Percentiles rank a stretch among this genome's conserved stretches.
These are phyloP conservation scores for Neonectria hederae DNA, from an alignment of 2,329 filamentous ascomycete species.

Conservation along the genomic window DNA sequence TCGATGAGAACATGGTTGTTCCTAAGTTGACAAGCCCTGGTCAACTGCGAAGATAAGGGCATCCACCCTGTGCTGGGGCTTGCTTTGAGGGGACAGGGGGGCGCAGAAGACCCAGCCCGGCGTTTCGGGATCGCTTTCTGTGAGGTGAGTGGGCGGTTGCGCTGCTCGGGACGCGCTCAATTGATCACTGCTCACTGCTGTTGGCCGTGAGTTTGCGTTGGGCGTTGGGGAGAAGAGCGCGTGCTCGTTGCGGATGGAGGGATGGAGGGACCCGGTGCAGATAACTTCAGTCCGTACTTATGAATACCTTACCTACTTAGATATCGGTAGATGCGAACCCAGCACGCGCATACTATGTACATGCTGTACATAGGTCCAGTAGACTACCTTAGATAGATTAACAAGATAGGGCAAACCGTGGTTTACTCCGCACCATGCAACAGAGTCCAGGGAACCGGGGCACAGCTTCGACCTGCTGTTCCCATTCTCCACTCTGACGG, in stretches of 20 bases:
- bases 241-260: neutral
- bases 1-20: constrained; percentile 31
- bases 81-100: constrained; percentile 11
- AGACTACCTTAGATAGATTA: neutral
- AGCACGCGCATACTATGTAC: neutral
- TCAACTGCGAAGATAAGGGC: constrained; percentile 23
- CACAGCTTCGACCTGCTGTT: constrained; percentile 10
- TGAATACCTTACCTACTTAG: too few relatives aligned
- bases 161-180: neutral
- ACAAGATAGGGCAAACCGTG: constrained; percentile 3
- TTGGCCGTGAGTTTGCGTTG: constrained; percentile 1
- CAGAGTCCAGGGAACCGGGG: constrained; percentile 16
- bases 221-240: neutral
- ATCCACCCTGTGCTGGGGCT: constrained; percentile 23
- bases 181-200: neutral
- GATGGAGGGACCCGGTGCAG: neutral
- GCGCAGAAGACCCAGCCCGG: constrained; percentile 22
- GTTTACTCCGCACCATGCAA: constrained; percentile 3
- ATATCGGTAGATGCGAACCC: neutral
- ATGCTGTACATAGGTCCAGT: too few relatives aligned
- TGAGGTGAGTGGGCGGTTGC: neutral
- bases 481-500: constrained; percentile 33
- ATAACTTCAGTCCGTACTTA: neutral
- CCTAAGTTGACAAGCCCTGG: constrained; percentile 25
- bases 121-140: constrained; percentile 25